Base-by-base conservation (phyloP, 106 monocot species). In the Platanthera guangdongensis region DNA sequence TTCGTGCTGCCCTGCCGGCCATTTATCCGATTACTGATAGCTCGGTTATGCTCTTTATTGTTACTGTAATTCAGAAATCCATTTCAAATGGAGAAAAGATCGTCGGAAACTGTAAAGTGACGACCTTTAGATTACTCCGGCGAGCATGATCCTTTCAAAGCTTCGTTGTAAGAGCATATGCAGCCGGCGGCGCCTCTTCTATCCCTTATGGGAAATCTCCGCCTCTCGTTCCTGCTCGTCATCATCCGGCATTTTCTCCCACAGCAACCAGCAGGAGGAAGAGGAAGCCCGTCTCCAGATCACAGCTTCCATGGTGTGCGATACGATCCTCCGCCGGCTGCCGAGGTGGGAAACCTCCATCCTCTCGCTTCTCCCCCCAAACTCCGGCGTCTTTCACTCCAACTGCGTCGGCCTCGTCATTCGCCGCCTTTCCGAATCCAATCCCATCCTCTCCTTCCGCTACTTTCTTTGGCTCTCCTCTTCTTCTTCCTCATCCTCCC, bases 321-420 rank as follows among this genome's bases (percentile, higher is more conserved):
- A 79, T n/a, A 47, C 74, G 10, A 80, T 88, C 82, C 71, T 82
- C 5, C 39, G 70, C 5, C 39, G 70, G 47, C 52, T 49, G 15
- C 86, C 90, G 5, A 74, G 78, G 30, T 91, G 77, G 76, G 88
- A 91, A 57, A 10, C 69, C 16, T 52, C 51, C 51, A 73, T 87
- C 55, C 81, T 78, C 28, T 81, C 88, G 18, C 76, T 32, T 14
- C 47, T 83, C 83, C 70, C 87, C 8, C 68, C 72, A 72, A 72
- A 60, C 45, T 65, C 83, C 80, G 15, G n/a, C 32, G 47, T 80
- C 57, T 71, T 83, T 83, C 73, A 86, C 78, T 80, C 79, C 0
- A 8, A 51, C 81, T 76, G 81, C 75, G 28, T 75, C 48, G 46
- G 48, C 75, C 81, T 79, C 32, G 78, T 80, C 50, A 77, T 90